Conservation (phyloP, 2,329 filamentous ascomycete species). For the Penicillium hesseltinei region DNA sequence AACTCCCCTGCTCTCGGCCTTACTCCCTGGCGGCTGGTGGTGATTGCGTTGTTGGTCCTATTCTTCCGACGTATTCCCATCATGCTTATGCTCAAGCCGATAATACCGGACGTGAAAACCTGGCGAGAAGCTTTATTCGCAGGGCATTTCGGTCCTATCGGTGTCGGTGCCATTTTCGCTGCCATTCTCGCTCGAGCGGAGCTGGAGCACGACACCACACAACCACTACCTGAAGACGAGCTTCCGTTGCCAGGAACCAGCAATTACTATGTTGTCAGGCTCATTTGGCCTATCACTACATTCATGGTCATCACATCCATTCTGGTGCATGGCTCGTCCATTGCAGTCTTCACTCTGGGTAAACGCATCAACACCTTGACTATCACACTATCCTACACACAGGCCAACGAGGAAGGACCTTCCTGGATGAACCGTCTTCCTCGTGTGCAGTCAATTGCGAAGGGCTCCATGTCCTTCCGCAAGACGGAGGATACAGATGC, state of each 20-base stretch:
- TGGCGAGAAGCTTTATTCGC: conserved; percentile 97
- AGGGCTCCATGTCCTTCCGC: conserved; percentile 69
- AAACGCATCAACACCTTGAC: conserved; percentile 97
- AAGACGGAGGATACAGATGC: conserved; percentile 69
- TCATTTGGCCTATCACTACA: conserved; percentile 94
- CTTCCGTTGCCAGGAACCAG: conserved; percentile 51
- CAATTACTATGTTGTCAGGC: conserved; percentile 69
- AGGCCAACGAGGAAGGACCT: conserved; percentile 80
- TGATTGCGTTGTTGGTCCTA: conserved; percentile 89
- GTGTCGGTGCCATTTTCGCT: conserved; percentile 93
- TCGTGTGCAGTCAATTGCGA: conserved; percentile 76
- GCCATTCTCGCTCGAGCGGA: conserved; percentile 92
- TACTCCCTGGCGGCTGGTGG: conserved; percentile 83
- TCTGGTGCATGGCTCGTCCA: conserved; percentile 92
- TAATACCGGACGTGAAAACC: conserved; percentile 96
- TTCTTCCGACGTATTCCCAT: conserved; percentile 94
- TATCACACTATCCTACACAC: conserved; percentile 93
- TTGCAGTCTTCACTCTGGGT: conserved; percentile 94
- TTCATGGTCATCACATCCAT: conserved; percentile 96
- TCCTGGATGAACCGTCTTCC: conserved; percentile 95
- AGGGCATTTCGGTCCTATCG: conserved; percentile 95
- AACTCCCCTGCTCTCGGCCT: conserved; percentile 73
- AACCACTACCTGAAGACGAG: conserved; percentile 67
- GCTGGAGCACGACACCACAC: conserved; percentile 71
- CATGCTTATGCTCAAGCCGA: conserved; percentile 85